These are phyloP conservation scores for Russula lepida DNA, from an alignment of 768 basidiomycete species.

Conservation along the genomic window DNA sequence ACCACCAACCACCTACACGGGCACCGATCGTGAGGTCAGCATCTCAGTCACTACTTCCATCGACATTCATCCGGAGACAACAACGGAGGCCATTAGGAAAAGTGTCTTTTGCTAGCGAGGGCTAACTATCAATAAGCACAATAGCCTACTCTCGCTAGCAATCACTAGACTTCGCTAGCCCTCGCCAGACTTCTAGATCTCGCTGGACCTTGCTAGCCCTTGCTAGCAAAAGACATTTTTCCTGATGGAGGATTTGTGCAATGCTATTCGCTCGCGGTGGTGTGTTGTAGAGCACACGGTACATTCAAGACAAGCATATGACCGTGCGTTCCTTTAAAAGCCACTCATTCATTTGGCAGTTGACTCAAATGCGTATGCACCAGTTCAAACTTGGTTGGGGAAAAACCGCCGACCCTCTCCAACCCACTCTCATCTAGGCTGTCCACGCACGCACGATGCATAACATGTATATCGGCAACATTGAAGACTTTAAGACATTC, in stretches of 20 bases:
- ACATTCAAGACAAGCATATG: conserved; percentile 96
- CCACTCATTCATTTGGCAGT: neutral
- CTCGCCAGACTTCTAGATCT: too few relatives aligned
- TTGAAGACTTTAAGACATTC: conserved; percentile 92
- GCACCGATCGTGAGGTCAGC: too few relatives aligned
- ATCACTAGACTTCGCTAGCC: too few relatives aligned
- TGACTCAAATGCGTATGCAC: neutral
- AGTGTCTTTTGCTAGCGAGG: too few relatives aligned
- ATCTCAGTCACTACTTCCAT: too few relatives aligned
- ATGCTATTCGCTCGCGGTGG: conserved; percentile 96
- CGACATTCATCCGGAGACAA: conserved; percentile 94
- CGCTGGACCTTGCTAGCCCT: too few relatives aligned
- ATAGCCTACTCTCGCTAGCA: too few relatives aligned
- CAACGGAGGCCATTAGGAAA: too few relatives aligned
- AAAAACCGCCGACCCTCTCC: conserved; percentile 84
- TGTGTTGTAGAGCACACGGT: conserved; percentile 87
- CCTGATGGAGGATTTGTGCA: conserved; percentile 97
- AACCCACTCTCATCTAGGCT: conserved; percentile 75
- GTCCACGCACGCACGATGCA: conserved; percentile 90
- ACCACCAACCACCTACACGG: too few relatives aligned
- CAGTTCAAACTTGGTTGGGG: conserved; percentile 99
- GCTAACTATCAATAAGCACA: too few relatives aligned
- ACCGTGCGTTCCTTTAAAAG: conserved; percentile 50
- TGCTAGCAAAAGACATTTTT: too few relatives aligned
- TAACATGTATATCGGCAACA: conserved; percentile 93